phyloP scores from a whole-genome alignment of 495 filamentous ascomycete genomes.

The Xylaria palmicola region DNA sequence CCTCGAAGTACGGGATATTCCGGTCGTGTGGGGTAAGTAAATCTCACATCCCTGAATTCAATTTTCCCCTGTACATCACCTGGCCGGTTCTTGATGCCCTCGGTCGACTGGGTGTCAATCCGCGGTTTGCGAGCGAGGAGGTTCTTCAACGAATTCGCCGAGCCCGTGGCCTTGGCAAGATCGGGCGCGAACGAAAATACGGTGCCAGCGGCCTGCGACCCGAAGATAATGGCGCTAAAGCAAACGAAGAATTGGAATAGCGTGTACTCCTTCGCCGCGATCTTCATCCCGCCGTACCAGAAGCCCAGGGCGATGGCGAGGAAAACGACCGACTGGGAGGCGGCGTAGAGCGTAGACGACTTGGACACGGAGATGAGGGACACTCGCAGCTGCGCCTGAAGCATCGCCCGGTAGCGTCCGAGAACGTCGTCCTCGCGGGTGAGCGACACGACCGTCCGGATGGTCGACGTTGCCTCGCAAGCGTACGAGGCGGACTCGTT shows the following conservation, averaged over 20 bases:
- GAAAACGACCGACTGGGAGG: constrained; percentile 73
- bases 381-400: constrained; percentile 57
- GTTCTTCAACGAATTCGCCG: constrained; percentile 35
- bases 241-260: constrained; percentile 85
- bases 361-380: constrained; percentile 59
- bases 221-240: constrained; percentile 54
- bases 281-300: constrained; percentile 84
- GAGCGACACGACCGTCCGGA: constrained; percentile 84
- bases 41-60: constrained; percentile 56
- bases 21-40: constrained; percentile 56
- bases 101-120: constrained; percentile 18
- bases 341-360: constrained; percentile 70
- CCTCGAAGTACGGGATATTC: constrained; percentile 51
- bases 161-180: constrained; percentile 39
- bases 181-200: constrained; percentile 41
- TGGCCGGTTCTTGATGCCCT: neutral
- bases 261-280: constrained; percentile 65
- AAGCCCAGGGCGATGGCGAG: constrained; percentile 58
- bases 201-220: constrained; percentile 40
- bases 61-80: constrained; percentile 26
- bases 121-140: constrained; percentile 38
- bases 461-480: constrained; percentile 84
- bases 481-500: constrained; percentile 76
- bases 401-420: constrained; percentile 60
- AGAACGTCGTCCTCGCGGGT: constrained; percentile 58